These are phyloP conservation scores for Solanum etuberosum DNA, from an alignment of 257 asterid species.

Conservation along the genomic window DNA sequence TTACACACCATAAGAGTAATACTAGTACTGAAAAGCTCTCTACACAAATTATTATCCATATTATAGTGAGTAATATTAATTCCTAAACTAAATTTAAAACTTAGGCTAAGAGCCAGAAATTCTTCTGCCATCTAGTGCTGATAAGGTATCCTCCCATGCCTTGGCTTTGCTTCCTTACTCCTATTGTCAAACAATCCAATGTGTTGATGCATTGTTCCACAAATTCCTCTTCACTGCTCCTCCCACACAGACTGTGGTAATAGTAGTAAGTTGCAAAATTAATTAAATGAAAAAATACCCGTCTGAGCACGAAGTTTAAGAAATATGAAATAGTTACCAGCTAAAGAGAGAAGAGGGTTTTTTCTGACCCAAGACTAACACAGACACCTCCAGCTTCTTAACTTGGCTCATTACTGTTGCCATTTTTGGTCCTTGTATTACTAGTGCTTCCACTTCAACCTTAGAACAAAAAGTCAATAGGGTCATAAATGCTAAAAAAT, in stretches of 20 bases:
- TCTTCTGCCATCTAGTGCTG: constrained; percentile 91
- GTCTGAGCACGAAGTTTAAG: background rate
- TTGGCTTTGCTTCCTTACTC: constrained; percentile 72
- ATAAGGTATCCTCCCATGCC: constrained; percentile 86
- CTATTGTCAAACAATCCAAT: constrained; percentile 79
- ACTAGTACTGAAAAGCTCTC: constrained; percentile 1
- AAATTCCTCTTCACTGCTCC: constrained; percentile 50
- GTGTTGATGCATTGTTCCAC: constrained; percentile 63
- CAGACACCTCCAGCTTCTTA: constrained; percentile 86
- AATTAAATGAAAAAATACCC: background rate
- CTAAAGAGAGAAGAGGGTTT: constrained; percentile 43
- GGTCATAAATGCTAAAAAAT: background rate
- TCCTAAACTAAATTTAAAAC: constrained; percentile 6
- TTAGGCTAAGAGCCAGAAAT: constrained; percentile 91
- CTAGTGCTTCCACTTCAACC: constrained; percentile 93
- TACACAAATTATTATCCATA: constrained; percentile 3
- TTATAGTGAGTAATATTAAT: background rate
- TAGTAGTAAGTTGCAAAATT: background rate
- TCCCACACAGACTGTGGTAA: constrained; percentile 39
- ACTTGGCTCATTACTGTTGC: constrained; percentile 81
- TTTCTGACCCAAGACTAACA: constrained; percentile 71
- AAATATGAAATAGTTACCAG: constrained; percentile 17
- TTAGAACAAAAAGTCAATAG: background rate
- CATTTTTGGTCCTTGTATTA: constrained; percentile 73
- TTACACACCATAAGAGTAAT: background rate